Conservation (phyloP, 768 basidiomycete species). For the Phylloporus rhodoxanthus region DNA sequence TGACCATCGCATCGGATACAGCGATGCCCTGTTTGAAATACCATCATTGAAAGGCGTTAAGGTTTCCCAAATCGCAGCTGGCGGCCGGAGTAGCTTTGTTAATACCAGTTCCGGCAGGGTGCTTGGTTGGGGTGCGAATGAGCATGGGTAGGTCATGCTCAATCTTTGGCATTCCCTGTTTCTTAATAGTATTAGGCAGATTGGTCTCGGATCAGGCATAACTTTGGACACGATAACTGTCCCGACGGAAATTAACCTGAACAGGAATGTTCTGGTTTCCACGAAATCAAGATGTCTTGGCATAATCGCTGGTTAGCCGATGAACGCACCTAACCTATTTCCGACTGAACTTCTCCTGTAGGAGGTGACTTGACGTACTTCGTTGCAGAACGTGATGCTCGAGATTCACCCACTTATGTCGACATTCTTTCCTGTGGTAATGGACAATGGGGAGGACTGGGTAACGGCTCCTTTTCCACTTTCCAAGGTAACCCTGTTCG, state of each 20-base stretch:
- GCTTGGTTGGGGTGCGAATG: constrained; percentile 87
- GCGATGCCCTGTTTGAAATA: constrained; percentile 68
- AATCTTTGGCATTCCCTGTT: neutral
- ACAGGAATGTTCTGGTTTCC: constrained; percentile 46
- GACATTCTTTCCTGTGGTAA: constrained; percentile 76
- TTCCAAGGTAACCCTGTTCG: constrained; percentile 65
- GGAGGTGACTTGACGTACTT: constrained; percentile 79
- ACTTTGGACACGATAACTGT: constrained; percentile 64
- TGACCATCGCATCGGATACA: constrained; percentile 53
- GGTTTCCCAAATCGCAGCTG: constrained; percentile 67
- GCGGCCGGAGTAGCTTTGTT: constrained; percentile 66
- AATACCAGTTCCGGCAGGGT: constrained; percentile 65
- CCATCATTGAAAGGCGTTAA: constrained; percentile 61
- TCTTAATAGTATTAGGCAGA: constrained; percentile 48
- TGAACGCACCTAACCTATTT: neutral
- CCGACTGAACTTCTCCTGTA: constrained; percentile 18
- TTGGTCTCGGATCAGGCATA: constrained; percentile 66
- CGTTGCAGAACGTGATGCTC: constrained; percentile 52
- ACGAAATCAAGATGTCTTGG: constrained; percentile 56
- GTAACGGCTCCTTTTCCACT: constrained; percentile 56
- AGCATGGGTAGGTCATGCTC: constrained; percentile 54
- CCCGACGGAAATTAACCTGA: constrained; percentile 80
- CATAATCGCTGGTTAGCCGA: constrained; percentile 53
- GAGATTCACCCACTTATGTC: constrained; percentile 33
- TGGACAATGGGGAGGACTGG: constrained; percentile 77